These are phyloP conservation scores for Heliamphora exappendiculata DNA, from an alignment of 148 eudicot species.

Conservation along the genomic window DNA sequence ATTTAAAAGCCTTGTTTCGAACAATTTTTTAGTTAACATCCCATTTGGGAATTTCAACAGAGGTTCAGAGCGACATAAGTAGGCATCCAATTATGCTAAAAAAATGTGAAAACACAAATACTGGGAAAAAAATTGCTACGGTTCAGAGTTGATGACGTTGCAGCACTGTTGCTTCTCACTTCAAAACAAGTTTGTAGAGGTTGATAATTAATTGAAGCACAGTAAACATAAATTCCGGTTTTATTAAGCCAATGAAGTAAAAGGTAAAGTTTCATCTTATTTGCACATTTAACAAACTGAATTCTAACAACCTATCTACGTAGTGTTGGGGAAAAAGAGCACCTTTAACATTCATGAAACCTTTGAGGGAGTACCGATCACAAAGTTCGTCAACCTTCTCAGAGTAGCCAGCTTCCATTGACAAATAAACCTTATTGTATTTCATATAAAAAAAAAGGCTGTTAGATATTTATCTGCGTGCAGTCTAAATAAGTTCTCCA, in stretches of 20 bases:
- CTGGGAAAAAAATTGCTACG: neutral
- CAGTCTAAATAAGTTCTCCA: neutral
- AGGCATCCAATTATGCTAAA: neutral
- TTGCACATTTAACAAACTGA: neutral
- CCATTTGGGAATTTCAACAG: neutral
- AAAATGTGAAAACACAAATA: neutral
- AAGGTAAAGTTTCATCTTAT: neutral
- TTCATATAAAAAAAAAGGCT: neutral
- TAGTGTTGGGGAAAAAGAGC: neutral
- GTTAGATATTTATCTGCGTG: neutral
- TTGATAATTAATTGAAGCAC: constrained; percentile 2
- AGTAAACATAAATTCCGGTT: neutral
- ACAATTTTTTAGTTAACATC: neutral
- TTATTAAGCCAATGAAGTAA: neutral
- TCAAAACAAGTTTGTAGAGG: neutral
- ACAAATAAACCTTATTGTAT: constrained; percentile 69
- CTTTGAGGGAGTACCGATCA: constrained; percentile 71
- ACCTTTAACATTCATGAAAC: constrained; percentile 69
- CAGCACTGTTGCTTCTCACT: constrained; percentile 8
- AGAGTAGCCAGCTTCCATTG: constrained; percentile 95
- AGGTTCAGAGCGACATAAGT: neutral
- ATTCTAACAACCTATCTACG: constrained; percentile 5
- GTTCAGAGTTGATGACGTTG: neutral
- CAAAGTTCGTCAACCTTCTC: constrained; percentile 93
- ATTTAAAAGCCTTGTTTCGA: neutral